Percentiles rank a stretch among this genome's conserved stretches.
These are phyloP conservation scores for Diversispora epigaea DNA, from an alignment of 192 early-diverging fungal species.

Conservation along the genomic window DNA sequence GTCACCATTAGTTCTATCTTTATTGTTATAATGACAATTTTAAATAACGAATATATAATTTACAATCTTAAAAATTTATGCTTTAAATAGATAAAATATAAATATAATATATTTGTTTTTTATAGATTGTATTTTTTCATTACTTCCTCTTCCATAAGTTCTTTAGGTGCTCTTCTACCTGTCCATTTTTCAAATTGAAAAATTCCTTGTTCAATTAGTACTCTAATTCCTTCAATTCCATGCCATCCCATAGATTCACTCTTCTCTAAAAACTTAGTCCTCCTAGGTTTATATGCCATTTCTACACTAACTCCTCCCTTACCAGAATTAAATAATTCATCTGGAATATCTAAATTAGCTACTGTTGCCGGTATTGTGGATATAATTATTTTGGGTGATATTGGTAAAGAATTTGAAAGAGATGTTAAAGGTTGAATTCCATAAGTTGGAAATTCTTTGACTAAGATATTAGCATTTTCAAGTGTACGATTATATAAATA, in stretches of 20 bases:
- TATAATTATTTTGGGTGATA: constrained; percentile 53
- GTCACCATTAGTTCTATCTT: no score
- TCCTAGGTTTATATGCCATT: constrained; percentile 89
- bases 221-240: constrained; percentile 79
- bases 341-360: constrained; percentile 59
- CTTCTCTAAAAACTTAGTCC: constrained; percentile 75
- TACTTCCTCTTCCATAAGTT: background rate
- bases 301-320: constrained; percentile 84
- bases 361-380: constrained; percentile 84
- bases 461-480: constrained; percentile 68
- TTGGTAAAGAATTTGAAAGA: constrained; percentile 40
- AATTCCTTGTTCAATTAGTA: constrained; percentile 90
- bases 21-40: no score
- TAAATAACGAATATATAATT: no score
- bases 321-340: constrained; percentile 44
- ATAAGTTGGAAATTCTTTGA: constrained; percentile 55
- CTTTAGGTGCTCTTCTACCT: constrained; percentile 55
- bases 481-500: constrained; percentile 86
- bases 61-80: no score
- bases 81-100: no score
- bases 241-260: constrained; percentile 61
- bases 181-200: constrained; percentile 92
- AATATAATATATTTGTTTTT: no score
- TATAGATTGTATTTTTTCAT: background rate
- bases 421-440: constrained; percentile 46